A percentile compares a stretch with the other conserved stretches of the same genome.
These are phyloP conservation scores for Tremella yokohamensis DNA, from an alignment of 768 basidiomycete species.

Conservation along the genomic window DNA sequence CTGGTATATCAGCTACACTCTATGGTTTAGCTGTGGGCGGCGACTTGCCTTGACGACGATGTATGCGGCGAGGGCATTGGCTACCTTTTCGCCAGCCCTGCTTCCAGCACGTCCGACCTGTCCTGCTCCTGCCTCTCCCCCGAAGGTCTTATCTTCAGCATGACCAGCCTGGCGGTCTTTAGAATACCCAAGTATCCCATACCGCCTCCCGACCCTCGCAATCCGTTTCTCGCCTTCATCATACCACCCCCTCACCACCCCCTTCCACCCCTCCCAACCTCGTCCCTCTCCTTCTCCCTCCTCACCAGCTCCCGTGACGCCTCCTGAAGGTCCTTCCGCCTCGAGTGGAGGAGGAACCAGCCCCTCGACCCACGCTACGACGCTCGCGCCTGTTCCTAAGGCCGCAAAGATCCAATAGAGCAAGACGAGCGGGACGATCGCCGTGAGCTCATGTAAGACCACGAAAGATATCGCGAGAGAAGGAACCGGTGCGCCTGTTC, in stretches of 20 bases:
- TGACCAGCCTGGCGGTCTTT: neutral
- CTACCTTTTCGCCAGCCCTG: conserved; percentile 31
- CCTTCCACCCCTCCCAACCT: conserved; percentile 25
- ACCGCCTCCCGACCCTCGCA: conserved; percentile 65
- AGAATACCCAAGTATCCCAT: conserved; percentile 73
- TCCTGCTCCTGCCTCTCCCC: neutral
- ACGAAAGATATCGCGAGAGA: conserved; percentile 75
- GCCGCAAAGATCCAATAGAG: conserved; percentile 68
- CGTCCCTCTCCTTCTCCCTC: conserved; percentile 5
- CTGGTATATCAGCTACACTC: conserved; percentile 51
- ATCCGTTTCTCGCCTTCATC: conserved; percentile 73
- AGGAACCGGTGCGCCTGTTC: conserved; percentile 70
- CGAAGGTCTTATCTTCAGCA: conserved; percentile 16
- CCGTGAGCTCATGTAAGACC: conserved; percentile 79
- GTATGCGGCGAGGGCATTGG: conserved; percentile 79
- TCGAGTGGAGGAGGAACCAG: neutral
- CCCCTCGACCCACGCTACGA: conserved; percentile 54
- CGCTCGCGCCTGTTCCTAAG: conserved; percentile 65
- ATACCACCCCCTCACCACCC: conserved; percentile 61
- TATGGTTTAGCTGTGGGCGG: neutral
- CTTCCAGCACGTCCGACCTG: neutral
- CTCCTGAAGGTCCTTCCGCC: neutral
- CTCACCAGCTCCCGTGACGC: conserved; percentile 8
- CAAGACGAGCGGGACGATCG: conserved; percentile 68
- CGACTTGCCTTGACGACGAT: conserved; percentile 66